phyloP scores from a whole-genome alignment of 805 yeast genomes.

The Nakazawaea ishiwadae region DNA sequence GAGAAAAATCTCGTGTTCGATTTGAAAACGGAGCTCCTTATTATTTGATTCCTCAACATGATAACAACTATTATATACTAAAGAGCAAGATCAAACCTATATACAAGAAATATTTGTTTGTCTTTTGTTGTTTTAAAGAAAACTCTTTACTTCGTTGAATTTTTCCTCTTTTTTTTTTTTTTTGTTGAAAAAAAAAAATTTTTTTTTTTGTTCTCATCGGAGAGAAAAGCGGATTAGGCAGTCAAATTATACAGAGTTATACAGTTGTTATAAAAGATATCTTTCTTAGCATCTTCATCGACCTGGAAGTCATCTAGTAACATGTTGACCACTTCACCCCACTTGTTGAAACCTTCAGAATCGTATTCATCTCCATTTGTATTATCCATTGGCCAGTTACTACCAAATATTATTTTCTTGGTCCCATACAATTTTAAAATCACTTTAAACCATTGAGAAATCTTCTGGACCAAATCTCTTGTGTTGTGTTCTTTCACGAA shows the following conservation, averaged over 20 bases:
- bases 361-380: constrained; percentile 9
- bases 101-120: not conserved
- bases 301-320: constrained; percentile 18
- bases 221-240: too few species aligned
- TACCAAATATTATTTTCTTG: constrained; percentile 6
- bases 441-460: constrained; percentile 3
- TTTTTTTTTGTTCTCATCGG: too few species aligned
- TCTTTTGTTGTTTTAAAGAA: too few species aligned
- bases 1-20: constrained; percentile 2
- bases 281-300: constrained; percentile 12
- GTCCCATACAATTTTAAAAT: constrained; percentile 6
- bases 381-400: constrained; percentile 13
- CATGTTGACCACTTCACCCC: constrained; percentile 21
- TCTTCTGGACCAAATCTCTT: not conserved
- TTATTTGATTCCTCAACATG: constrained; percentile 11
- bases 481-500: not conserved
- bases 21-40: not conserved
- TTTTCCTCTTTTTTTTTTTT: not conserved
- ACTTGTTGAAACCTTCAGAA: constrained; percentile 15
- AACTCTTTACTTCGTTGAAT: not conserved
- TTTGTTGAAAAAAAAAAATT: not conserved
- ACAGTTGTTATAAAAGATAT: constrained; percentile 19
- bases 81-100: not conserved
- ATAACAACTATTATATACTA: not conserved
- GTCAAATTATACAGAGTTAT: constrained; percentile 20